Base-by-base conservation (phyloP, 495 filamentous ascomycete genomes). In the Thermothielavioides terrestris region DNA sequence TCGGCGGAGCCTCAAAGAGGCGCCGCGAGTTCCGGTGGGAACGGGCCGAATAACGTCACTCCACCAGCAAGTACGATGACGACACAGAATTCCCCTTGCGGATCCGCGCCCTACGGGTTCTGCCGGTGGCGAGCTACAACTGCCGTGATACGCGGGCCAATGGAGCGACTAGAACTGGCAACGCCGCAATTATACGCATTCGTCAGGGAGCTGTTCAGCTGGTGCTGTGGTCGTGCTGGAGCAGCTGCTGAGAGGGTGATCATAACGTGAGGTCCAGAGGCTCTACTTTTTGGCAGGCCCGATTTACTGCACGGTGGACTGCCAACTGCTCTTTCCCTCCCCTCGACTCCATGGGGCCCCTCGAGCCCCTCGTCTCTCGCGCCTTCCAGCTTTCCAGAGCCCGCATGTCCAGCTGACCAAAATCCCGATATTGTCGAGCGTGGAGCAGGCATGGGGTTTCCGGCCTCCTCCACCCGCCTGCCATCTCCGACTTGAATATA, bases 31-130 rank as follows among this genome's bases (percentile, higher is more conserved):
- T 48, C 52, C 43, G 36, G 25, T 43, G 34, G 31, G 40, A 41
- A 49, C 52, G 52, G 46, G 43, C 45, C 45, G 45, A 46, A 52
- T 35, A 54, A 54, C 45, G 45, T 43, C 52, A 49, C 46, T 46
- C 46, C 32, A 37, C 52, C 1, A 21, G 22, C 4, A 23, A 5
- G 32, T 31, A 14, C 4, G 26, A 54, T 54, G 52, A 54, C 52
- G 52, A 39, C 32, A 32, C 6, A 11, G 20, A 25, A 14, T 12
- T 10, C 31, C 4, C n/a, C n/a, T 12, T 17, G 1, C n/a, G n/a
- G 46, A 18, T 20, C 46, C 46, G 34, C 20, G 46, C 21, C 20
- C 20, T 23, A 49, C 46, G 38, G 46, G 28, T 11, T 32, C 31
- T 37, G 3, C 31, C 40, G 31, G 31, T 50, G 39, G 20, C 48